Base-by-base conservation (phyloP, 1,284 basidiomycete species). In the Thecaphora thlaspeos region DNA sequence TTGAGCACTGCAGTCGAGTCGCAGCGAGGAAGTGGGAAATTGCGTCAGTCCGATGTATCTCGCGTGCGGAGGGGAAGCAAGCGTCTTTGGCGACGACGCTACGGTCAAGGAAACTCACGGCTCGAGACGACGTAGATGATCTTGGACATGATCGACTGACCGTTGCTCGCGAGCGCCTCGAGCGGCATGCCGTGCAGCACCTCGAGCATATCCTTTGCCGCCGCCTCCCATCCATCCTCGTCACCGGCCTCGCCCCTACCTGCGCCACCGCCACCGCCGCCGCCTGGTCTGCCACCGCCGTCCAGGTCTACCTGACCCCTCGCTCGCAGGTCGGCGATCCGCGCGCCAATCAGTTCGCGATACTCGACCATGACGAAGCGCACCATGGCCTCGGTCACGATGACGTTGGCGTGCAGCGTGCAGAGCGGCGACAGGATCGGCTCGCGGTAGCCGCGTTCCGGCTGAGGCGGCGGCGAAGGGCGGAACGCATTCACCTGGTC, bases 401-500 rank as follows among this genome's bases (percentile, higher is more conserved):
- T 55, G 15, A 70, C 61, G 55, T 70, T 70, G 53, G 68, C 68
- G 37, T 67, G 55, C 57, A 67, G 56, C n/a, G 64, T 70, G 30
- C 61, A 67, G 51, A 63, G 62, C 41, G 61, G 64, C 11, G 60
- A 61, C 10, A 70, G 48, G 3, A 61, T 49, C 10, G 59, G 56
- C 9, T 55, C 34, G 8, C 21, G 24, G 2, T 36, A 30, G 11
- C 36, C 26, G 7, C 26, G 26, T 26, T 34, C 51, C 2, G 52
- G 46, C 0, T 37, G 26, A 3, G 57, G 55, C 3, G 61, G 55
- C 3, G 64, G 60, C 4, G 64, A 55, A 1, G 68, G 68, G 0
- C 57, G 61, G 43, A 70, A 68, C 17, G 62, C 51, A 28, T 61
- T 55, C 26, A 70, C 54, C 18, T 65, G 43, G 17, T 65, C 59